Conservation (phyloP, 352 stramenopile genomes). For the Phytophthora cajani region DNA sequence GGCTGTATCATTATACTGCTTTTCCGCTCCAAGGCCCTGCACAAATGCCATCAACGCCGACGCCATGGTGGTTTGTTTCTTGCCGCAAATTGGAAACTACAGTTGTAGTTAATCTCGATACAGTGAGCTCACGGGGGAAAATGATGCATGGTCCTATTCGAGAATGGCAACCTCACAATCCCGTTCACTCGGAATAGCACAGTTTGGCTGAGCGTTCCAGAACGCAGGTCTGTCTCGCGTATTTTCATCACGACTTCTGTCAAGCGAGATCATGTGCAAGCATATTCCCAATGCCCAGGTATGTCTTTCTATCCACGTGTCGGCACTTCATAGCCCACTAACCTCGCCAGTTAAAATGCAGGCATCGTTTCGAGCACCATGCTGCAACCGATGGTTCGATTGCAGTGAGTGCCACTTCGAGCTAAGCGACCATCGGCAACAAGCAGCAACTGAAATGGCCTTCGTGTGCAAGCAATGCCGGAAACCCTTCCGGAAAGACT, state of each 20-base stretch:
- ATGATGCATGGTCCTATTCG: neutral
- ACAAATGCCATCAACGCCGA: conserved; percentile 53
- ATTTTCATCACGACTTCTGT: conserved; percentile 1
- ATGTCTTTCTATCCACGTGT: neutral
- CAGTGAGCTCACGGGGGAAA: neutral
- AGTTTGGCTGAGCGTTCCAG: conserved; percentile 5
- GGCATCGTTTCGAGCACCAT: conserved; percentile 72
- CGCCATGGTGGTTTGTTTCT: conserved; percentile 26
- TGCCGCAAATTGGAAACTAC: conserved; percentile 9
- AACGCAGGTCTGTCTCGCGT: conserved; percentile 14
- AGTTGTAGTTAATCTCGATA: neutral
- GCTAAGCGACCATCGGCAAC: conserved; percentile 60
- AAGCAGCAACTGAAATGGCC: conserved; percentile 51
- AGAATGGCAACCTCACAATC: conserved; percentile 8
- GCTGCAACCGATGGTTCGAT: conserved; percentile 82
- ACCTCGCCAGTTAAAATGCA: conserved; percentile 21
- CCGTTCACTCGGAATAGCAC: conserved; percentile 26
- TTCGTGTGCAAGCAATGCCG: conserved; percentile 77
- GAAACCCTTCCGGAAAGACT: conserved; percentile 69
- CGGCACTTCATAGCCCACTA: neutral
- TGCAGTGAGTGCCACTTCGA: conserved; percentile 82
- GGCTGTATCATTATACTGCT: conserved; percentile 12
- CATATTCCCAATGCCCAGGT: conserved; percentile 51
- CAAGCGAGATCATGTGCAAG: conserved; percentile 48
- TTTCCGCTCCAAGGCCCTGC: conserved; percentile 33